A percentile compares a stretch with the other conserved stretches of the same genome.
Evolutionary conservation across 192 early-diverging fungal species (phyloP).

Genomic region (Linnemannia elongata): DNA sequence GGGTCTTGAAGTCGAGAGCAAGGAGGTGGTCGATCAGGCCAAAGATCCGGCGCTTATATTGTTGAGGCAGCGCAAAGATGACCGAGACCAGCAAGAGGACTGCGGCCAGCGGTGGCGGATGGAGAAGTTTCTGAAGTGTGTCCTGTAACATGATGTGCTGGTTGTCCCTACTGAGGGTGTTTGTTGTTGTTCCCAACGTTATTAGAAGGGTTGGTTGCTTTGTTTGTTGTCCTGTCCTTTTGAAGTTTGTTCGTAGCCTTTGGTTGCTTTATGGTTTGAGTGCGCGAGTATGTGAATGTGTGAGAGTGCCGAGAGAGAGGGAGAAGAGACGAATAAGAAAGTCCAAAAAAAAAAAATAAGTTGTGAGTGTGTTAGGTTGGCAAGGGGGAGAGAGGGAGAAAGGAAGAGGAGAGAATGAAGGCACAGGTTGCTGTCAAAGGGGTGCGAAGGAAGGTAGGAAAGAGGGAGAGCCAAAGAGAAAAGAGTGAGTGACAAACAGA

Average conservation of each 20-base stretch:
- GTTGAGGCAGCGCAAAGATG: slow-evolving; percentile 35
- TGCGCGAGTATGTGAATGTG: background rate
- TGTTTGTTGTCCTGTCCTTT: background rate
- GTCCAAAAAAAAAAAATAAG: background rate
- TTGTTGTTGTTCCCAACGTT: no score
- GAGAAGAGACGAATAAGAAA: background rate
- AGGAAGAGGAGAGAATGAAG: background rate
- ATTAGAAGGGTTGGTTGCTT: background rate
- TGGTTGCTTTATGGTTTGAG: background rate
- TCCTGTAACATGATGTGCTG: slow-evolving; percentile 40
- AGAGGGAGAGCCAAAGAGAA: background rate
- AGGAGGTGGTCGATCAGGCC: slow-evolving; percentile 23
- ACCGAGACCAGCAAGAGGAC: slow-evolving; percentile 28
- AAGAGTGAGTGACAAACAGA: background rate
- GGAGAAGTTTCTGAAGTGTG: slow-evolving; percentile 40
- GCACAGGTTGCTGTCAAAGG: background rate
- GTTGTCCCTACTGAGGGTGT: no score
- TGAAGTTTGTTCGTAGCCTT: background rate
- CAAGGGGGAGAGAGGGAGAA: background rate
- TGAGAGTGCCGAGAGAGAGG: background rate
- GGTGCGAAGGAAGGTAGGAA: background rate
- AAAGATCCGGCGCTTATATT: slow-evolving; percentile 25
- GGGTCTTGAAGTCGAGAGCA: slow-evolving; percentile 20
- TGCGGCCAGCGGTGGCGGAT: slow-evolving; percentile 47
- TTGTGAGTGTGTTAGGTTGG: background rate